Percentiles rank a stretch among this genome's conserved stretches.
Conservation (phyloP, 345 rosid species). For the Salix suchowensis region DNA sequence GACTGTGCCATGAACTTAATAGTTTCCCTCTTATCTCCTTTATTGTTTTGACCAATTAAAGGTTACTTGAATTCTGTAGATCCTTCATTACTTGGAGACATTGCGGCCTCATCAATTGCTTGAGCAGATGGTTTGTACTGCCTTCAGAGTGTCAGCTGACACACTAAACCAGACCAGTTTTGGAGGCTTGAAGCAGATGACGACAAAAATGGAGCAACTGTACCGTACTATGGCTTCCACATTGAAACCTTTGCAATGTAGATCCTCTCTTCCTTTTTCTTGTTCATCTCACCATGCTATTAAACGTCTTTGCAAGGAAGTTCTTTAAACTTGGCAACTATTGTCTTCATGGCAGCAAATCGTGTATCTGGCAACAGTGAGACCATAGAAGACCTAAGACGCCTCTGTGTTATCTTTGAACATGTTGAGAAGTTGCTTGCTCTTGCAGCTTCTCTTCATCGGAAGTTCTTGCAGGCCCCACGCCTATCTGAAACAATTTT, state of each 20-base stretch:
- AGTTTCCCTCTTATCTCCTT: neutral
- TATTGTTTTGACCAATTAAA: constrained; percentile 8
- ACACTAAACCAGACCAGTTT: constrained; percentile 64
- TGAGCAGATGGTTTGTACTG: constrained; percentile 92
- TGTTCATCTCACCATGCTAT: constrained; percentile 6
- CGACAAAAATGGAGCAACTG: constrained; percentile 62
- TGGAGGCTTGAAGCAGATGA: constrained; percentile 76
- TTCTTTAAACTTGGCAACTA: neutral
- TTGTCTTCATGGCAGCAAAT: constrained; percentile 47
- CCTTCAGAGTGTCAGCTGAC: constrained; percentile 93
- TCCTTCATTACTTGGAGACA: constrained; percentile 90
- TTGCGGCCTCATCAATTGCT: constrained; percentile 86
- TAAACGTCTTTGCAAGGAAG: neutral
- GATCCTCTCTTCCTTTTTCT: neutral
- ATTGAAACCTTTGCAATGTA: constrained; percentile 67
- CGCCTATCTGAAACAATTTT: constrained; percentile 73
- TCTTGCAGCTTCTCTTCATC: constrained; percentile 84
- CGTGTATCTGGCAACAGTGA: constrained; percentile 42
- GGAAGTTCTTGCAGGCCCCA: constrained; percentile 66
- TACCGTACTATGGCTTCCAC: constrained; percentile 56
- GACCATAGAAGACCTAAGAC: constrained; percentile 58
- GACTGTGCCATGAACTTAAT: neutral
- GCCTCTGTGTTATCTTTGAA: constrained; percentile 59
- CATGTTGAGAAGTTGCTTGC: constrained; percentile 69
- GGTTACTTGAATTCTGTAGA: constrained; percentile 35